These are phyloP conservation scores for Suhomyces sp. DNA, from an alignment of 805 yeast species.

Conservation along the genomic window DNA sequence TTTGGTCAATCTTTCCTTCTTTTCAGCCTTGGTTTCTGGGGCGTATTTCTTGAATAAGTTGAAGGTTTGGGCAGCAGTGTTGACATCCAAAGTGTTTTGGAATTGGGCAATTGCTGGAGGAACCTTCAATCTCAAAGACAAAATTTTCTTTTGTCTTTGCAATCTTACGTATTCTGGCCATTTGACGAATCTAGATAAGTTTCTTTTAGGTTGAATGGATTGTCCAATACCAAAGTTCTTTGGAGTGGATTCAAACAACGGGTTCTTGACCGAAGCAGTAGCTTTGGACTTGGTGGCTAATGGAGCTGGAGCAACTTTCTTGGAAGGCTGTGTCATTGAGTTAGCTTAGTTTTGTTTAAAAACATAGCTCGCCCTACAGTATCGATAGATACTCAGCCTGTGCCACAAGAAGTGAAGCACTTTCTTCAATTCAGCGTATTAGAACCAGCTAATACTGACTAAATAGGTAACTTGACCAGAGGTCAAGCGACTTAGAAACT, in stretches of 20 bases:
- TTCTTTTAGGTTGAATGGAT: conserved; percentile 90
- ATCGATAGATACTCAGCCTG: conserved; percentile 24
- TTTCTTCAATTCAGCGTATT: conserved; percentile 6
- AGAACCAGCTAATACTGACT: background rate
- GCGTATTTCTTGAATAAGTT: conserved; percentile 98
- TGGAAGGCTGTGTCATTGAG: conserved; percentile 21
- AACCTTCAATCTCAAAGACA: conserved; percentile 94
- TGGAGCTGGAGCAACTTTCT: conserved; percentile 48
- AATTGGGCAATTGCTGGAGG: conserved; percentile 98
- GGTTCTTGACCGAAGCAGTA: conserved; percentile 28
- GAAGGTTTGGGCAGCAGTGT: conserved; percentile 96
- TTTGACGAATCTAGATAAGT: conserved; percentile 94
- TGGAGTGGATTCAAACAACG: conserved; percentile 63
- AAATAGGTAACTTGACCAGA: background rate
- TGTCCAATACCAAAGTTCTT: conserved; percentile 97
- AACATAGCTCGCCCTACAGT: conserved; percentile 20
- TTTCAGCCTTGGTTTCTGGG: conserved; percentile 96
- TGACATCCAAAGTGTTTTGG: conserved; percentile 94
- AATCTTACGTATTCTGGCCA: conserved; percentile 99
- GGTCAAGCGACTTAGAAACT: background rate
- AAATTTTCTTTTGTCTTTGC: conserved; percentile 98
- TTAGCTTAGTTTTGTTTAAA: conserved; percentile 14
- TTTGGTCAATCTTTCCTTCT: conserved; percentile 98
- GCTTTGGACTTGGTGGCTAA: conserved; percentile 36
- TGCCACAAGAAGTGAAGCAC: conserved; percentile 21